These are phyloP conservation scores for Mycena latifolia DNA, from an alignment of 768 basidiomycete genomes.

Conservation along the genomic window DNA sequence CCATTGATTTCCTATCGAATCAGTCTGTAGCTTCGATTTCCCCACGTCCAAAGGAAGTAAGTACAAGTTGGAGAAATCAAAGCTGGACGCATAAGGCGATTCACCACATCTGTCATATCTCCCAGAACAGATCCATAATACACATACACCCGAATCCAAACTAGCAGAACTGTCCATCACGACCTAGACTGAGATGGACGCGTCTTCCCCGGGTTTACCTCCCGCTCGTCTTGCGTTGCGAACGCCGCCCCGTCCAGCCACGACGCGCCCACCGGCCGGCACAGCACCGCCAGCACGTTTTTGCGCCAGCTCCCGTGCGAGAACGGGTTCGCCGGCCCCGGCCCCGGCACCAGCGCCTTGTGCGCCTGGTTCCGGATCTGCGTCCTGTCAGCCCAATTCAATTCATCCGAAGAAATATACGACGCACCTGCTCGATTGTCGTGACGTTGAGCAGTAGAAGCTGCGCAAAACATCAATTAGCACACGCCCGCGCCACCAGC, in stretches of 20 bases:
- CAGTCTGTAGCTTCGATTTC: too few relatives aligned
- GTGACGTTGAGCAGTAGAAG: conserved; percentile 89
- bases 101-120: too few relatives aligned
- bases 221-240: conserved; percentile 79
- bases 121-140: too few relatives aligned
- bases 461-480: conserved; percentile 49
- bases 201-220: conserved; percentile 85
- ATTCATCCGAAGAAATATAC: too few relatives aligned
- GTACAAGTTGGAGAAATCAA: too few relatives aligned
- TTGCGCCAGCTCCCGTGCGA: conserved; percentile 81
- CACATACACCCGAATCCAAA: too few relatives aligned
- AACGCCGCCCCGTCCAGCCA: conserved; percentile 78
- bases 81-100: too few relatives aligned
- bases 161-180: too few relatives aligned
- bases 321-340: conserved; percentile 87
- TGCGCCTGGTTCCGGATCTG: conserved; percentile 92
- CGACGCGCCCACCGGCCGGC: conserved; percentile 83
- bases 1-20: too few relatives aligned
- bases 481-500: too few relatives aligned
- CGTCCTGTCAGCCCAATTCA: not conserved
- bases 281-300: conserved; percentile 83
- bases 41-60: too few relatives aligned
- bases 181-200: too few relatives aligned
- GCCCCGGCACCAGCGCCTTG: conserved; percentile 71
- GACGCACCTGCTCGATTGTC: conserved; percentile 90